phyloP scores from a whole-genome alignment of 2,329 filamentous ascomycete species.

The Sporothrix curviconia region DNA sequence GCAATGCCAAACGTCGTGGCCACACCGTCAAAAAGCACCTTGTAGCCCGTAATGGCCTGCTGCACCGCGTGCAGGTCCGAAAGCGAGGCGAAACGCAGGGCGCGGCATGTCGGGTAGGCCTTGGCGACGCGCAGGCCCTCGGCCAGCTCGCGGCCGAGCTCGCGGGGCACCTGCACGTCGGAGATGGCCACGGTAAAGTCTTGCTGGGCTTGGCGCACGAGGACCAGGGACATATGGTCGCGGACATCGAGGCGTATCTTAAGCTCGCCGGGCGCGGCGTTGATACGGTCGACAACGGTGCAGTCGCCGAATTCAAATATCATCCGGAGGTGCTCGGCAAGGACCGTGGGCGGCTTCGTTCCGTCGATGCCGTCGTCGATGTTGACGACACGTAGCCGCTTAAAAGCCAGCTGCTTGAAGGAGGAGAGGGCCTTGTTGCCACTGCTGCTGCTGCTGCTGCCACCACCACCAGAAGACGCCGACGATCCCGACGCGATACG shows the following conservation, averaged over 20 bases:
- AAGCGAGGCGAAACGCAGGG: conserved; percentile 60
- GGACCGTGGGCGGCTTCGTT: conserved; percentile 54
- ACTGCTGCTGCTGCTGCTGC: conserved; percentile 44
- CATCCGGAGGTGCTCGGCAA: conserved; percentile 70
- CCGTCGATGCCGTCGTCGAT: conserved; percentile 58
- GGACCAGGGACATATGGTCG: conserved; percentile 54
- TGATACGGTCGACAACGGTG: conserved; percentile 75
- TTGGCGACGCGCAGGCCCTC: conserved; percentile 57
- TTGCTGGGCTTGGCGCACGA: conserved; percentile 66
- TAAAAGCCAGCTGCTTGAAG: conserved; percentile 54
- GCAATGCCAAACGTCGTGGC: conserved; percentile 74
- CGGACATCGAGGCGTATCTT: conserved; percentile 59
- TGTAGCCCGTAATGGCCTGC: conserved; percentile 70
- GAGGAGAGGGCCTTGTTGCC: conserved; percentile 43
- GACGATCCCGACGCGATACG: conserved; percentile 39
- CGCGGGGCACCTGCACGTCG: conserved; percentile 56
- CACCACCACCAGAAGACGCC: conserved; percentile 42
- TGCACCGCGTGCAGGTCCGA: conserved; percentile 73
- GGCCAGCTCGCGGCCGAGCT: conserved; percentile 55
- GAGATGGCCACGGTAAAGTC: conserved; percentile 72
- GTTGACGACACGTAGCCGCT: conserved; percentile 65
- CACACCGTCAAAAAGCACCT: conserved; percentile 65
- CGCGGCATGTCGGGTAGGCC: conserved; percentile 59
- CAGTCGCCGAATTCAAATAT: conserved; percentile 70
- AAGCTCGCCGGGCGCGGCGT: conserved; percentile 69